These are phyloP conservation scores for Pholiota molesta DNA, from an alignment of 768 basidiomycete species.

Conservation along the genomic window DNA sequence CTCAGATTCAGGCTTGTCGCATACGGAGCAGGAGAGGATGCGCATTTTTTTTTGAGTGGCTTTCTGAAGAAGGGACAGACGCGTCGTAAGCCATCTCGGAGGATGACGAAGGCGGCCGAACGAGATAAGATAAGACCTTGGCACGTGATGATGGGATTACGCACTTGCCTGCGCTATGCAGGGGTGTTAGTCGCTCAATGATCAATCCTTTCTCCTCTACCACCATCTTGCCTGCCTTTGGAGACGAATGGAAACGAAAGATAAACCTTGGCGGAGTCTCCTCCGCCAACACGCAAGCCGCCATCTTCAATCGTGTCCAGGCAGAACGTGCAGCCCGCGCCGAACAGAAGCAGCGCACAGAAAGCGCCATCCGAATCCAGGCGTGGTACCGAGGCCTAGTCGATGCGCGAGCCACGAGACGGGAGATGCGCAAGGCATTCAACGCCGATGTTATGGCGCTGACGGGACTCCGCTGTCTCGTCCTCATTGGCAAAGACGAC, in stretches of 20 bases:
- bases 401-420: slow-evolving; percentile 43
- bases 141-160: not conserved
- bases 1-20: too few relatives aligned
- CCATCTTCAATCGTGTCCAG: slow-evolving; percentile 54
- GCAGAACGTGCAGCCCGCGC: slow-evolving; percentile 51
- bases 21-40: too few relatives aligned
- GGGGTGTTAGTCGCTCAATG: not conserved
- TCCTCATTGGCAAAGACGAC: slow-evolving; percentile 62
- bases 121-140: not conserved
- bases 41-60: too few relatives aligned
- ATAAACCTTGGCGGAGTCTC: slow-evolving; percentile 82
- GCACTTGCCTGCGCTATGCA: not conserved
- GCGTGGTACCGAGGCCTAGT: slow-evolving; percentile 66
- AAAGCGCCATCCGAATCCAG: slow-evolving; percentile 65
- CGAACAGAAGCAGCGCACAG: slow-evolving; percentile 59
- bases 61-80: too few relatives aligned
- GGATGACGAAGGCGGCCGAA: too few relatives aligned
- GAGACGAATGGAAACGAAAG: slow-evolving; percentile 51
- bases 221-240: slow-evolving; percentile 15
- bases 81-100: too few relatives aligned
- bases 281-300: slow-evolving; percentile 48
- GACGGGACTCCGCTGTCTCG: slow-evolving; percentile 64
- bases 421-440: slow-evolving; percentile 51
- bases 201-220: not conserved
- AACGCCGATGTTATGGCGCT: slow-evolving; percentile 54